Evolutionary conservation across 1,284 basidiomycete species (phyloP).

Genomic region (Microbotryum scabiosae): DNA sequence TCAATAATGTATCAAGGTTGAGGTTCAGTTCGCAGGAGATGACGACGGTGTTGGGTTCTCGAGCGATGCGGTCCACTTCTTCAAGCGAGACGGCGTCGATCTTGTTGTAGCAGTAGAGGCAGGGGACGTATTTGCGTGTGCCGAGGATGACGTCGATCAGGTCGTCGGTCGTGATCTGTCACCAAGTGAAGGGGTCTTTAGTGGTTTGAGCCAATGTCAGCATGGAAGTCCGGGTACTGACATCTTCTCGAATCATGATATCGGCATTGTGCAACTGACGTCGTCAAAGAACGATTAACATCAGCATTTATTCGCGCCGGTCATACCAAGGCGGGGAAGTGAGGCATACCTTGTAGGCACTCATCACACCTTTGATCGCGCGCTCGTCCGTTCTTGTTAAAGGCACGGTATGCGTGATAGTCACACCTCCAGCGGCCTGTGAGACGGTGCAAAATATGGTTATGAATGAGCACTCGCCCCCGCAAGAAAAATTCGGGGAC

Average conservation of each 20-base stretch:
- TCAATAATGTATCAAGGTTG: conserved; percentile 82
- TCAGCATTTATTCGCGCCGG: neutral
- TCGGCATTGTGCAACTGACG: conserved; percentile 78
- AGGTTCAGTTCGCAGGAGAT: conserved; percentile 90
- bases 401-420: conserved; percentile 54
- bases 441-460: conserved; percentile 44
- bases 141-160: conserved; percentile 95
- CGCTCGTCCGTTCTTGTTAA: conserved; percentile 90
- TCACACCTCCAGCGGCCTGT: conserved; percentile 29
- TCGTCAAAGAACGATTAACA: conserved; percentile 29
- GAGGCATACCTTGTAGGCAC: conserved; percentile 17
- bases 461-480: neutral
- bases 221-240: conserved; percentile 42
- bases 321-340: neutral
- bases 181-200: neutral
- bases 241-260: conserved; percentile 93
- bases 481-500: neutral
- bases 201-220: neutral
- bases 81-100: conserved; percentile 85
- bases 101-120: conserved; percentile 54
- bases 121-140: conserved; percentile 84
- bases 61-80: conserved; percentile 78
- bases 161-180: conserved; percentile 88
- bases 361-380: conserved; percentile 56
- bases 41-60: conserved; percentile 76